A percentile compares a stretch with the other conserved stretches of the same genome.
Conservation (phyloP, 2,329 filamentous ascomycete genomes). For the Penicillium psychrosexuale region DNA sequence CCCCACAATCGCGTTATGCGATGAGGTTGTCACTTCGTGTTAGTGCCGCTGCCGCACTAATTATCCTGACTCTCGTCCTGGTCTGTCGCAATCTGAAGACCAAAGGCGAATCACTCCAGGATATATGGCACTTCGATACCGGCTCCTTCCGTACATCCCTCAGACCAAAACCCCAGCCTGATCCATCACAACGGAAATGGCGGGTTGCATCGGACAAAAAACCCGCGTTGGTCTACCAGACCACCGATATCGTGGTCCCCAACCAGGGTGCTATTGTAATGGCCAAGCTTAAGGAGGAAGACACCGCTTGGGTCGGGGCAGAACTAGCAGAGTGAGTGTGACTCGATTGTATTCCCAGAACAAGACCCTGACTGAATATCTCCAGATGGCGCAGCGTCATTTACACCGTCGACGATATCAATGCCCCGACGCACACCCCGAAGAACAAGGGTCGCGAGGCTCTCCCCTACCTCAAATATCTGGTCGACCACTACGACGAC, state of each 20-base stretch:
- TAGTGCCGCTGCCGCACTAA: constrained; percentile 31
- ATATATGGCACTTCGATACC: constrained; percentile 29
- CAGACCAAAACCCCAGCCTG: constrained; percentile 4
- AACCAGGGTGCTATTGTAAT: constrained; percentile 45
- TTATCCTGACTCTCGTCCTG: constrained; percentile 30
- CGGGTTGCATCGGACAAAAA: constrained; percentile 12
- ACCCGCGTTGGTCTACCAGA: constrained; percentile 24
- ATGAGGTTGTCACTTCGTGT: constrained; percentile 28
- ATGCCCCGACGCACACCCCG: constrained; percentile 31
- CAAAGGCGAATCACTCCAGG: constrained; percentile 19
- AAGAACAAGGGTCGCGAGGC: constrained; percentile 47
- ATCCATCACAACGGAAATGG: constrained; percentile 22
- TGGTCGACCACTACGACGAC: constrained; percentile 46
- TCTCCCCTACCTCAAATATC: constrained; percentile 47
- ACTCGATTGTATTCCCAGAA: neutral
- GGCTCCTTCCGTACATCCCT: constrained; percentile 17
- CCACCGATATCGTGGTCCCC: constrained; percentile 30
- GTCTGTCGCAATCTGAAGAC: constrained; percentile 26
- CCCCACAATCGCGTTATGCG: constrained; percentile 16
- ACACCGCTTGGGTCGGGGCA: constrained; percentile 47
- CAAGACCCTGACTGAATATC: neutral
- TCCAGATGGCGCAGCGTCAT: constrained; percentile 46
- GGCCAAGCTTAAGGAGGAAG: constrained; percentile 42
- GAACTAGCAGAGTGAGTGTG: constrained; percentile 44
- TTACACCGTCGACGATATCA: constrained; percentile 42